Conservation (phyloP, 2,329 filamentous ascomycete species). For the Fragosphaeria purpurea region DNA sequence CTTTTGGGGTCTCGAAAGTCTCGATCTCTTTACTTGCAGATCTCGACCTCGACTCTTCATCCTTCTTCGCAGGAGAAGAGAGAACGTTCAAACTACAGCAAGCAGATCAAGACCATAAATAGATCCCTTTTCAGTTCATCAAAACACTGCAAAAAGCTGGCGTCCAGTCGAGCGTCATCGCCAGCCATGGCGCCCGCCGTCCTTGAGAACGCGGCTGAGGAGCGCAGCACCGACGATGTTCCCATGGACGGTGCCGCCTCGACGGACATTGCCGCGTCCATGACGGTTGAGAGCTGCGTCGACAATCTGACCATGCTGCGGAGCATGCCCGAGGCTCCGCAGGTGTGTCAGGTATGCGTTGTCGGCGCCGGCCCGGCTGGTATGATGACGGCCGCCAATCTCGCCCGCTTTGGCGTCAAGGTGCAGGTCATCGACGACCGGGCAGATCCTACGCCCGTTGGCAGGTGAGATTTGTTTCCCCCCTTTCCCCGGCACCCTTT, state of each 20-base stretch:
- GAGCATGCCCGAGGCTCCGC: slow-evolving; percentile 21
- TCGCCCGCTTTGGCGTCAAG: slow-evolving; percentile 51
- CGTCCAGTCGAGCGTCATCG: background rate
- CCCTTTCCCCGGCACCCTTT: slow-evolving; percentile 1
- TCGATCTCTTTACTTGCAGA: too few relatives aligned
- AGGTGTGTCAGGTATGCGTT: slow-evolving; percentile 29
- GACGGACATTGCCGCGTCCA: slow-evolving; percentile 19
- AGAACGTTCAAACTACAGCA: too few relatives aligned
- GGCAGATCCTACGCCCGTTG: slow-evolving; percentile 42
- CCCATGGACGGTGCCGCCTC: slow-evolving; percentile 18
- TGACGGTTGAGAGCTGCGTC: slow-evolving; percentile 24
- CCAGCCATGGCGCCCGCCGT: slow-evolving; percentile 26
- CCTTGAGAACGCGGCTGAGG: slow-evolving; percentile 24
- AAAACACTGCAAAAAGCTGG: slow-evolving; percentile 1
- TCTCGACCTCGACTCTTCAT: too few relatives aligned
- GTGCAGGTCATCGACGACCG: slow-evolving; percentile 49
- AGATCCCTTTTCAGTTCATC: too few relatives aligned
- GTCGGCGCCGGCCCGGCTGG: slow-evolving; percentile 47
- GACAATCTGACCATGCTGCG: slow-evolving; percentile 39
- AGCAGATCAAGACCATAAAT: too few relatives aligned
- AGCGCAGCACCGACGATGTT: slow-evolving; percentile 18
- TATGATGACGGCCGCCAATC: slow-evolving; percentile 33
- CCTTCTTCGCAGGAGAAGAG: too few relatives aligned
- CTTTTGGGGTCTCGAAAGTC: too few relatives aligned
- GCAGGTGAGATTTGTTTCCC: slow-evolving; percentile 7